These are phyloP conservation scores for Fusarium neocosmosporiellum DNA, from an alignment of 2,329 filamentous ascomycete species.

Conservation along the genomic window DNA sequence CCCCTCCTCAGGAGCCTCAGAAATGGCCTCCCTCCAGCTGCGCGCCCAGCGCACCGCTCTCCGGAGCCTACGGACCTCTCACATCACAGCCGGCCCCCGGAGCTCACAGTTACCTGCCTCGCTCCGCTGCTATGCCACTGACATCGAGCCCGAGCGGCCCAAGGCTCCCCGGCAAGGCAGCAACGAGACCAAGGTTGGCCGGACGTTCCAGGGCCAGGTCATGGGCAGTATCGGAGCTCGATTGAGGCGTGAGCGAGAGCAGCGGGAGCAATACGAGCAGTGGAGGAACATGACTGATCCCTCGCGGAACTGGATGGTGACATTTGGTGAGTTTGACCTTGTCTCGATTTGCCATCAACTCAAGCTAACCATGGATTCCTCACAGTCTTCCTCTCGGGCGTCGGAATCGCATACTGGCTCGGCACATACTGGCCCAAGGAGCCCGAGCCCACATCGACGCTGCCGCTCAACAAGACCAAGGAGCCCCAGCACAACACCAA, in stretches of 20 bases:
- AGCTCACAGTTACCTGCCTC: constrained; percentile 22
- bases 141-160: constrained; percentile 50
- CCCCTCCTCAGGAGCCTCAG: neutral
- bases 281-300: constrained; percentile 55
- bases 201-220: constrained; percentile 68
- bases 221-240: constrained; percentile 68
- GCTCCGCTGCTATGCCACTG: constrained; percentile 49
- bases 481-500: constrained; percentile 68
- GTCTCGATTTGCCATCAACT: neutral
- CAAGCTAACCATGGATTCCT: constrained; percentile 7
- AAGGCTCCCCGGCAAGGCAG: constrained; percentile 44
- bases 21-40: constrained; percentile 50
- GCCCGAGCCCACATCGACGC: constrained; percentile 65
- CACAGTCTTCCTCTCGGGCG: constrained; percentile 64
- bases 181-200: constrained; percentile 53
- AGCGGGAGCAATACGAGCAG: constrained; percentile 62
- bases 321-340: constrained; percentile 59
- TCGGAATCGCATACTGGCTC: constrained; percentile 67
- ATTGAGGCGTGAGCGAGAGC: constrained; percentile 64
- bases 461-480: constrained; percentile 64
- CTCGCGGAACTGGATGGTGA: constrained; percentile 62
- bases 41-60: constrained; percentile 47
- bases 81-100: constrained; percentile 26
- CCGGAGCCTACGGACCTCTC: constrained; percentile 42
- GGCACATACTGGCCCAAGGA: constrained; percentile 66